These are phyloP conservation scores for Aureobasidium vineae DNA, from an alignment of 2,329 filamentous ascomycete genomes.

Conservation along the genomic window DNA sequence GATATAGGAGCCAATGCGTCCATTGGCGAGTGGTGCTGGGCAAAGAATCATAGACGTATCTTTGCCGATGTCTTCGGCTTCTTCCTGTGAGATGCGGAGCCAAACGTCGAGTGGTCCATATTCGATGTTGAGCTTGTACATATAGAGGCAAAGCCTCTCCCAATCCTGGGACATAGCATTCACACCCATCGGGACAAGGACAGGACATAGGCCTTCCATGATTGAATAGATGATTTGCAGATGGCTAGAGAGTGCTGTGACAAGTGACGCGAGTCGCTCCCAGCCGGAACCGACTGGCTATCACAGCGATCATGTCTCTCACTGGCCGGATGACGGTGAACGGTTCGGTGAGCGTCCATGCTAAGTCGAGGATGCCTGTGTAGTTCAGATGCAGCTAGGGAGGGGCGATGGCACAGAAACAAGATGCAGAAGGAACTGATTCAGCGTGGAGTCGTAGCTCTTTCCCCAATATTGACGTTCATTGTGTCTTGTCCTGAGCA, in stretches of 20 bases:
- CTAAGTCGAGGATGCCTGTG: not conserved
- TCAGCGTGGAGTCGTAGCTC: slow-evolving; percentile 1
- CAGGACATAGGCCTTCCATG: not conserved
- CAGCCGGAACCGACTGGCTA: not conserved
- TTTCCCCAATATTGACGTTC: slow-evolving; percentile 2
- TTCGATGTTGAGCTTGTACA: not conserved
- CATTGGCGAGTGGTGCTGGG: slow-evolving; percentile 1
- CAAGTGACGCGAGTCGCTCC: not conserved
- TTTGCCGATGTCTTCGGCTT: slow-evolving; percentile 1
- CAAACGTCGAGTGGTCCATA: not conserved
- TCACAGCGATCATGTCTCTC: not conserved
- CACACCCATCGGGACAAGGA: not conserved
- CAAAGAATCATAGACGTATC: not conserved
- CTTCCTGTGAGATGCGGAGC: not conserved
- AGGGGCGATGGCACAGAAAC: not conserved
- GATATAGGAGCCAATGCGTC: not conserved
- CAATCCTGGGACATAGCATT: not conserved
- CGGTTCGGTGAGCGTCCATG: not conserved
- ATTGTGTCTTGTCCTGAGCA: slow-evolving; percentile 1
- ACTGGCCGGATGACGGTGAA: not conserved
- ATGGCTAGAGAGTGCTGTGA: not conserved
- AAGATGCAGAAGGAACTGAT: not conserved
- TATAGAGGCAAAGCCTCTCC: not conserved
- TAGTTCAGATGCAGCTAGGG: not conserved
- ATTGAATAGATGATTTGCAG: not conserved